Conservation (phyloP, 768 basidiomycete genomes). For the Phanerodontia chrysosporium region DNA sequence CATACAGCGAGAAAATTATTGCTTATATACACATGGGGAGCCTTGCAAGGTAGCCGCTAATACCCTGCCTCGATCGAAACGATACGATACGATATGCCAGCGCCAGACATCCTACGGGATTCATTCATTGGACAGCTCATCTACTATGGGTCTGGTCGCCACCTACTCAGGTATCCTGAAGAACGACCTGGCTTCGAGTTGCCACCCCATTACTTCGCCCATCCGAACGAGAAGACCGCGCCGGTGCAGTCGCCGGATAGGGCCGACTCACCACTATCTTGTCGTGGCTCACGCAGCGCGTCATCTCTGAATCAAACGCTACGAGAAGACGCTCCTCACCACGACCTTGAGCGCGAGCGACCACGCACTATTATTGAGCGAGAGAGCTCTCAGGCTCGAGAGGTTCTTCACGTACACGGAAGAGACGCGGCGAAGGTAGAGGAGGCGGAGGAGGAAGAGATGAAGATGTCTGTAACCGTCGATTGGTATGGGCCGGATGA, state of each 20-base stretch:
- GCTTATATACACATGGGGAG: neutral
- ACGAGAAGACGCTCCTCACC: neutral
- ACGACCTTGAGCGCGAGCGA: neutral
- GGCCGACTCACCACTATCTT: neutral
- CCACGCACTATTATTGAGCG: neutral
- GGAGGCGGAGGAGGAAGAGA: neutral
- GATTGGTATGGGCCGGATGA: slow-evolving; percentile 27
- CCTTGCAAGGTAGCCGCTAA: neutral
- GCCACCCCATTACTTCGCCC: neutral
- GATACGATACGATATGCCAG: neutral
- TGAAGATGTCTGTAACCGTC: slow-evolving; percentile 9
- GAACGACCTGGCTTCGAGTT: slow-evolving; percentile 2
- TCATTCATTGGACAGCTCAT: slow-evolving; percentile 9
- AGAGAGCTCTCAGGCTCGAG: neutral
- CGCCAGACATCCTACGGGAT: slow-evolving; percentile 2
- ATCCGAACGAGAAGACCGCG: neutral
- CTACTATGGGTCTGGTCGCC: slow-evolving; percentile 7
- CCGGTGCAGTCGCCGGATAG: neutral
- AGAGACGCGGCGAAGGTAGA: neutral
- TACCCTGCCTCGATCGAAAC: too few species aligned
- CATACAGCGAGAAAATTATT: too few species aligned
- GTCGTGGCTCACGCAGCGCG: neutral
- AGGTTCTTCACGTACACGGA: neutral
- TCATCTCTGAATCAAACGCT: neutral
- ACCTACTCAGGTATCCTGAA: slow-evolving; percentile 3